phyloP scores from a whole-genome alignment of 257 asterid genomes.

The Gentiana straminea region DNA sequence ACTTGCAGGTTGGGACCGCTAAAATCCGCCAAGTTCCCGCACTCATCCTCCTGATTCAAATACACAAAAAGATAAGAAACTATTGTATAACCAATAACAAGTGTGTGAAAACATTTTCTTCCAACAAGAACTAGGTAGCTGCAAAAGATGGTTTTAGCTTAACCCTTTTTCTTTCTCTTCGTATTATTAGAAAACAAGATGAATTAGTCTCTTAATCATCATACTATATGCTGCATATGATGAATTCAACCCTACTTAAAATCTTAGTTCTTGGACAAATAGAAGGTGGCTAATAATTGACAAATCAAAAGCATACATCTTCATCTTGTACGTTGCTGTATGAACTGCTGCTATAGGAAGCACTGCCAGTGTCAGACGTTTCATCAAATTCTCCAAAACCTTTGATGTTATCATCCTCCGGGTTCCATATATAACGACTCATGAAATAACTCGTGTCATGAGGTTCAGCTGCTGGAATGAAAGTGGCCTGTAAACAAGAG shows the following conservation, averaged over 20 bases:
- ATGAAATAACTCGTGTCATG: conserved; percentile 94
- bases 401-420: conserved; percentile 60
- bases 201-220: too few relatives aligned
- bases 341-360: conserved; percentile 71
- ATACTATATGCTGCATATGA: neutral
- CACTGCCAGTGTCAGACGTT: conserved; percentile 57
- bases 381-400: conserved; percentile 82
- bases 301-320: conserved; percentile 38
- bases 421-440: conserved; percentile 96
- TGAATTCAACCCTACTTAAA: neutral
- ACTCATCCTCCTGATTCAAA: conserved; percentile 71
- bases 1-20: conserved; percentile 41
- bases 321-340: conserved; percentile 66
- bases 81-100: neutral
- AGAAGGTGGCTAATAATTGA: neutral
- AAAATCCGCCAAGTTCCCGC: conserved; percentile 66
- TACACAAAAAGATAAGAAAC: conserved; percentile 8
- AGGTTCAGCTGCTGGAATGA: conserved; percentile 74
- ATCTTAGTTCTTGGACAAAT: neutral
- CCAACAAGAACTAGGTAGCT: too few relatives aligned
- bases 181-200: too few relatives aligned
- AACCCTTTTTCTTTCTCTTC: too few relatives aligned
- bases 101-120: neutral
- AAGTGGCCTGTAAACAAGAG: conserved; percentile 59
- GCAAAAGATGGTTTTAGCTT: too few relatives aligned